Percentiles rank a stretch among this genome's conserved stretches.
Conservation (phyloP, 805 yeast genomes). For the Nakazawaea wyomingensis region DNA sequence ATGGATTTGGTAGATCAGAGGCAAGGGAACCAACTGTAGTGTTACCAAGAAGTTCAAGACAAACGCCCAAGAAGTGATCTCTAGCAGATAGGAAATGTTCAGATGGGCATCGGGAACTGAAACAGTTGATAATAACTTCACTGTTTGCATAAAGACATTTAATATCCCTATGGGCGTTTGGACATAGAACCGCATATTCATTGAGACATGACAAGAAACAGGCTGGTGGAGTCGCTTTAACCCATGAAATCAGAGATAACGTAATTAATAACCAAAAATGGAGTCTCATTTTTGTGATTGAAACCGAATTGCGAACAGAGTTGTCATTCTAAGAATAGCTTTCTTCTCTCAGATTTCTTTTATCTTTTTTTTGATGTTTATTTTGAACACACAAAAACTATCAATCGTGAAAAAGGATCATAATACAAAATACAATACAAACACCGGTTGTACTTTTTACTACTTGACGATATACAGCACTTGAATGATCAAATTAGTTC, state of each 20-base stretch:
- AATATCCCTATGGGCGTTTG: conserved; percentile 28
- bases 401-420: no score
- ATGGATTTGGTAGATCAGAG: background rate
- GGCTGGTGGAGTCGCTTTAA: conserved; percentile 43
- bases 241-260: background rate
- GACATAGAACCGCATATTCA: conserved; percentile 31
- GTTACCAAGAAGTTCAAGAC: conserved; percentile 31
- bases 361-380: no score
- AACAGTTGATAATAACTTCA: conserved; percentile 36
- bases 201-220: conserved; percentile 41
- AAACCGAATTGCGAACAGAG: no score
- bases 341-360: no score
- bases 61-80: conserved; percentile 45
- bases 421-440: no score
- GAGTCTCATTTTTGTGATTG: background rate
- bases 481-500: no score
- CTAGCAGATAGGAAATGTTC: conserved; percentile 27
- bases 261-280: background rate
- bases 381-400: no score
- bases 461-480: no score
- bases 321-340: no score
- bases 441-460: no score
- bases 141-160: conserved; percentile 34
- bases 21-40: conserved; percentile 9
- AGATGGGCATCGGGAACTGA: conserved; percentile 14